These are phyloP conservation scores for Talaromyces liani DNA, from an alignment of 495 filamentous ascomycete genomes.

Conservation along the genomic window DNA sequence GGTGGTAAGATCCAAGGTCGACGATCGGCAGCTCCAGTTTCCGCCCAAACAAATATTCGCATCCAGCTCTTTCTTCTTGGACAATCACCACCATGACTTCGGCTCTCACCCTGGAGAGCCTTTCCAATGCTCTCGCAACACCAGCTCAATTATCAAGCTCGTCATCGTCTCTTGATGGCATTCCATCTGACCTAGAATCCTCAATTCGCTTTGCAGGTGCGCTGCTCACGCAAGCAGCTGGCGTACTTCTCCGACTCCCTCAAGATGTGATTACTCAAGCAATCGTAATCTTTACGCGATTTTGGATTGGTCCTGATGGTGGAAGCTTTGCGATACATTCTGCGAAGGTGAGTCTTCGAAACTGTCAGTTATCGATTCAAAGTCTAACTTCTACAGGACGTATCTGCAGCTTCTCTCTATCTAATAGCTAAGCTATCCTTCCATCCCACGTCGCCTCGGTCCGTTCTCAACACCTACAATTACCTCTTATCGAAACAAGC, in stretches of 20 bases:
- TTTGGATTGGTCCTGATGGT: slow-evolving; percentile 66
- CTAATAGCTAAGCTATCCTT: slow-evolving; percentile 79
- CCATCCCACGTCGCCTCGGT: slow-evolving; percentile 65
- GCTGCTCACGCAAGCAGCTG: slow-evolving; percentile 80
- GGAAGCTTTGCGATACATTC: slow-evolving; percentile 53
- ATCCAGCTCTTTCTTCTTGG: not conserved
- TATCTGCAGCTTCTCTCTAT: slow-evolving; percentile 76
- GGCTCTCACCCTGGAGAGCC: slow-evolving; percentile 37
- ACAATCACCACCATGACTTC: slow-evolving; percentile 12
- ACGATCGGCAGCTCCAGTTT: not conserved
- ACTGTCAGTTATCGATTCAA: not conserved
- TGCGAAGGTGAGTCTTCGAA: slow-evolving; percentile 37
- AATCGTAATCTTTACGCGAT: slow-evolving; percentile 79
- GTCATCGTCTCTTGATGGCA: slow-evolving; percentile 56
- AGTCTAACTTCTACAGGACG: slow-evolving; percentile 44
- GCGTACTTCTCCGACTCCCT: slow-evolving; percentile 74
- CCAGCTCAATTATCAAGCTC: slow-evolving; percentile 68
- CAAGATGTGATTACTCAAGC: slow-evolving; percentile 87
- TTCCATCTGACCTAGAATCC: slow-evolving; percentile 72
- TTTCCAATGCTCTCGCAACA: slow-evolving; percentile 85
- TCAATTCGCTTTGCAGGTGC: slow-evolving; percentile 49
- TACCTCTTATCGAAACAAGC: slow-evolving; percentile 62
- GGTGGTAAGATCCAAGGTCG: not conserved
- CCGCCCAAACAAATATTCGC: not conserved
- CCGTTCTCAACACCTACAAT: slow-evolving; percentile 73